Conservation (phyloP, 2,329 filamentous ascomycete genomes). For the Botryotinia narcissicola region DNA sequence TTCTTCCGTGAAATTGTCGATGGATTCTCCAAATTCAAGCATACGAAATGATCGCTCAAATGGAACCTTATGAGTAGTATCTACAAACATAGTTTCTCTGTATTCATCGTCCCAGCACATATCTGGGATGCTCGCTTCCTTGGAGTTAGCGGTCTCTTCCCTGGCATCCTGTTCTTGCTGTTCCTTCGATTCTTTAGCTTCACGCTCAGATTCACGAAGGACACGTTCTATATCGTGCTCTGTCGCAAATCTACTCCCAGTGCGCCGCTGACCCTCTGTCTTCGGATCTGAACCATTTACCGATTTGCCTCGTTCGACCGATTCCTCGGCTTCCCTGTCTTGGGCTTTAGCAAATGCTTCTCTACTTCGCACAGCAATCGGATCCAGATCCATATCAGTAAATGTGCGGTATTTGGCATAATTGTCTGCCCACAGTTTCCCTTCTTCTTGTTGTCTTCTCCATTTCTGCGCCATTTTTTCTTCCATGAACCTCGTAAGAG, state of each 20-base stretch:
- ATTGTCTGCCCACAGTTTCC: conserved; percentile 31
- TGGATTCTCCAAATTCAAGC: conserved; percentile 70
- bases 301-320: conserved; percentile 32
- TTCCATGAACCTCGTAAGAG: conserved; percentile 26
- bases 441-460: conserved; percentile 33
- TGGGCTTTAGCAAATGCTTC: conserved; percentile 33
- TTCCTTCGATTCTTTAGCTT: conserved; percentile 68
- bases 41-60: conserved; percentile 65
- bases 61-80: conserved; percentile 63
- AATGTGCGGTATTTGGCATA: conserved; percentile 35
- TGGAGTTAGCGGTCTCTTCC: conserved; percentile 70
- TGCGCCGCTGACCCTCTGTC: conserved; percentile 52
- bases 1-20: conserved; percentile 71
- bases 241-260: conserved; percentile 59
- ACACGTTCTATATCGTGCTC: conserved; percentile 73
- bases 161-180: conserved; percentile 63
- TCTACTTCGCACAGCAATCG: conserved; percentile 34
- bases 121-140: conserved; percentile 71
- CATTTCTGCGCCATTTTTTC: conserved; percentile 22
- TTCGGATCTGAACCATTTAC: conserved; percentile 51
- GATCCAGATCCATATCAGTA: conserved; percentile 36
- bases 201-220: conserved; percentile 67
- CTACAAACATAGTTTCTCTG: conserved; percentile 57
- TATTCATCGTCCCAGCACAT: conserved; percentile 66
- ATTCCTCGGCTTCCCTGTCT: conserved; percentile 32